These are phyloP conservation scores for Styphnolobium japonicum DNA, from an alignment of 306 rosid genomes.

Conservation along the genomic window DNA sequence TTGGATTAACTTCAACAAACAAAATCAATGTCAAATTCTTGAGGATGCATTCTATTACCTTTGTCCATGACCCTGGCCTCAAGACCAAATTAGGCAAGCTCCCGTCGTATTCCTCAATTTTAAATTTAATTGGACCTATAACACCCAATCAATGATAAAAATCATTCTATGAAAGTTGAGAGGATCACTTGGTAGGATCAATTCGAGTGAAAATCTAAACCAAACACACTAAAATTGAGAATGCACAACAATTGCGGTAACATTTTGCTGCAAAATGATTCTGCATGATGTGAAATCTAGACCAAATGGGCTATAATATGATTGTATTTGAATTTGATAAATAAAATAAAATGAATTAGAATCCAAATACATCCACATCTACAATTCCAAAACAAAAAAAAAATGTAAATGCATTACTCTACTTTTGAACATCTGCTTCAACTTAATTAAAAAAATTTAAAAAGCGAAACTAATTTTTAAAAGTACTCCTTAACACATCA, in stretches of 20 bases:
- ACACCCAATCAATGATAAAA: neutral
- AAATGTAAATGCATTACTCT: too few relatives aligned
- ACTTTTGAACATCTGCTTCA: neutral
- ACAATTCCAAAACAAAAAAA: too few relatives aligned
- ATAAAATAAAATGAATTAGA: neutral
- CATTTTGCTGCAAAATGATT: neutral
- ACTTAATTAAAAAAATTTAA: too few relatives aligned
- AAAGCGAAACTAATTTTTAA: too few relatives aligned
- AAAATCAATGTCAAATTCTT: neutral
- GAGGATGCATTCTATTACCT: conserved; percentile 35
- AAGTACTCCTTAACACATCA: too few relatives aligned
- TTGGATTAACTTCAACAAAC: neutral
- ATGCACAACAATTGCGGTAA: neutral
- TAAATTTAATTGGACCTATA: conserved; percentile 53
- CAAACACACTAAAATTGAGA: neutral
- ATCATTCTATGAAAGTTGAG: neutral
- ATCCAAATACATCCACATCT: neutral
- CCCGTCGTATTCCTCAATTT: conserved; percentile 44
- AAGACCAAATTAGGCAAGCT: conserved; percentile 45
- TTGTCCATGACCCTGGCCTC: conserved; percentile 68
- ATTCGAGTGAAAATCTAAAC: neutral
- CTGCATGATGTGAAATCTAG: neutral
- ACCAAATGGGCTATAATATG: neutral
- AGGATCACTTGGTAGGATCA: neutral
- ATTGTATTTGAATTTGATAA: neutral